Base-by-base conservation (phyloP, 1,139 yeast genomes). In the Diutina rugosa region DNA sequence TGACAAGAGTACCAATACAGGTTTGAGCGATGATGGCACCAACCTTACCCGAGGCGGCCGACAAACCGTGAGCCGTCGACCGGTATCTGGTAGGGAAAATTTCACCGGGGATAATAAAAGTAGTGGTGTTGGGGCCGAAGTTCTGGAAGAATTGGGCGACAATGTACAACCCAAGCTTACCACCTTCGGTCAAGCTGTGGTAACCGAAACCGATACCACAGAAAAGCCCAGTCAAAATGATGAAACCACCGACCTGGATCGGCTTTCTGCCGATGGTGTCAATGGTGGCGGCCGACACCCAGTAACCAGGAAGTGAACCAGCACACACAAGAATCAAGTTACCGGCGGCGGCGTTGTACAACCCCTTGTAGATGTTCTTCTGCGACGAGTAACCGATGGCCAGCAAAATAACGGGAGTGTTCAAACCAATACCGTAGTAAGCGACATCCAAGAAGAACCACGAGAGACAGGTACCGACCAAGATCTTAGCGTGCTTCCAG, bases 361-460 rank as follows among this genome's bases (percentile, higher is more conserved):
- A 74, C 61, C 81, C 73, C 61, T 73, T 65, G 80, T 90, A 82
- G 63, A 85, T 78, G 70, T 86, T 82, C 59, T 74, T 65, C 51
- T 79, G 74, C 60, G 84, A 76, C 53, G 64, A 62, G 72, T 78
- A 83, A 73, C 93, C 95, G 67, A 91, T 89, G 62, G 96, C 83
- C 72, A 85, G 83, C 73, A 95, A 86, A 64, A 88, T 88, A 59
- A 80, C 76, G 46, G 95, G 84, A 64, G 90, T 76, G 77, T 88
- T 88, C 67, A 88, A 80, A 71, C 88, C 85, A 67, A 88, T 77
- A 73, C 96, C 96, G 71, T 93, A 93, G 79, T 84, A 90, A 60
- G 97, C 97, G 69, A 93, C 89, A 78, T 93, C 99, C 72, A 91
- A 81, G 77, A 85, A 78, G 78, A 91, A 91, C 99, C 99, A 93